Evolutionary conservation across 2,329 filamentous ascomycete genomes (phyloP).

Genomic region (Beauveria sp.): DNA sequence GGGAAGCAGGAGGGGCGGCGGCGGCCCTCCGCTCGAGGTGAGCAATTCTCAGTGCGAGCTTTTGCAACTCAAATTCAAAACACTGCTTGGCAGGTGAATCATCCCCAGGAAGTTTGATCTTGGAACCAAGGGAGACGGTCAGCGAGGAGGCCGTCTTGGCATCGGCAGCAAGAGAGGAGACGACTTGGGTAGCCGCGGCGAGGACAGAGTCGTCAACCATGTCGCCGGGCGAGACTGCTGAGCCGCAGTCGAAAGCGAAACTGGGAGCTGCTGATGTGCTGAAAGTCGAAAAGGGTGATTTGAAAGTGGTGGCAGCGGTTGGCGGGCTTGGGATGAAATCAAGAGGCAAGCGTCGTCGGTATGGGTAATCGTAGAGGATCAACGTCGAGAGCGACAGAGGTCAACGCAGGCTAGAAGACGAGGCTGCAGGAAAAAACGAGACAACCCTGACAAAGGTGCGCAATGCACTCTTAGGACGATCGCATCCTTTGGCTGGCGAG

Average conservation of each 20-base stretch:
- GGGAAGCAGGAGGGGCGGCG: slow-evolving; percentile 46
- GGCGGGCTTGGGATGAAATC: background rate
- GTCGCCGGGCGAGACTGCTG: slow-evolving; percentile 11
- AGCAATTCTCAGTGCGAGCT: slow-evolving; percentile 69
- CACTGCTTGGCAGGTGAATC: slow-evolving; percentile 67
- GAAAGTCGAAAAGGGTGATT: background rate
- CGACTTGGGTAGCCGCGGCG: slow-evolving; percentile 44
- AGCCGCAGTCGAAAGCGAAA: slow-evolving; percentile 3
- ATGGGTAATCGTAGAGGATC: background rate
- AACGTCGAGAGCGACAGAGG: background rate
- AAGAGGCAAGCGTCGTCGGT: background rate
- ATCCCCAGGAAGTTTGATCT: slow-evolving; percentile 68
- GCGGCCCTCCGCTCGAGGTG: slow-evolving; percentile 73
- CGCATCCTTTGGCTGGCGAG: slow-evolving; percentile 4
- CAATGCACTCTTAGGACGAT: slow-evolving; percentile 7
- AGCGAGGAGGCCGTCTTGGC: slow-evolving; percentile 30
- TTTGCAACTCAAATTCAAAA: slow-evolving; percentile 76
- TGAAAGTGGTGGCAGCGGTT: background rate
- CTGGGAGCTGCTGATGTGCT: background rate
- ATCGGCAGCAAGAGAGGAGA: slow-evolving; percentile 43
- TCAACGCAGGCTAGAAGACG: background rate
- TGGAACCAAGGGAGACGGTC: slow-evolving; percentile 34
- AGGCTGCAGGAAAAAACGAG: background rate
- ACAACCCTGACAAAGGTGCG: background rate
- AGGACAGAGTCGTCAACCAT: slow-evolving; percentile 51